Conservation (phyloP, 2,329 filamentous ascomycete genomes). For the Aspergillus pseudotamarii region DNA sequence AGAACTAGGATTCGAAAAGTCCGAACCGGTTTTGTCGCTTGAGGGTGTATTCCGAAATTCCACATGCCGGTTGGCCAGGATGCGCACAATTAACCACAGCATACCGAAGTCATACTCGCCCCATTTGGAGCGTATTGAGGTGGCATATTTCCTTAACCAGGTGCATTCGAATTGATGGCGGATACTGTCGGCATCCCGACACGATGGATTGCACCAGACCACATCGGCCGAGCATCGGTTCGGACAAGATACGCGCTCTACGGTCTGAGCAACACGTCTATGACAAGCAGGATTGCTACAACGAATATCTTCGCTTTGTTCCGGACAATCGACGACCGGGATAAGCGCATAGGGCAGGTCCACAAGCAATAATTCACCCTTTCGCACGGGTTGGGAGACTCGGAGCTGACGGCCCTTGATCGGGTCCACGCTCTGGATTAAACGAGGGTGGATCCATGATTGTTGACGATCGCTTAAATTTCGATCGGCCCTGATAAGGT, state of each 20-base stretch:
- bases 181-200: slow-evolving; percentile 23
- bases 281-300: slow-evolving; percentile 37
- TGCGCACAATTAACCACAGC: slow-evolving; percentile 37
- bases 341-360: slow-evolving; percentile 36
- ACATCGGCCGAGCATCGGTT: slow-evolving; percentile 31
- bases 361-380: slow-evolving; percentile 31
- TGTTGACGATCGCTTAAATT: neutral
- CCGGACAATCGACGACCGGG: slow-evolving; percentile 32
- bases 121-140: slow-evolving; percentile 29
- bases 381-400: slow-evolving; percentile 25
- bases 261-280: slow-evolving; percentile 11
- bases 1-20: neutral
- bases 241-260: slow-evolving; percentile 20
- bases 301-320: slow-evolving; percentile 24
- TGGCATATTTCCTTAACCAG: slow-evolving; percentile 31
- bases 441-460: slow-evolving; percentile 32
- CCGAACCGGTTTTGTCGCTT: too few relatives aligned
- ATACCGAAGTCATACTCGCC: slow-evolving; percentile 38
- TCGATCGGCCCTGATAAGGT: neutral
- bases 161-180: slow-evolving; percentile 35
- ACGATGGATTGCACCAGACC: slow-evolving; percentile 30
- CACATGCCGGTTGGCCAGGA: slow-evolving; percentile 28
- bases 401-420: slow-evolving; percentile 37
- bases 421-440: slow-evolving; percentile 29
- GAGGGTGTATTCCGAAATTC: slow-evolving; percentile 1